Base-by-base conservation (phyloP, 2,329 filamentous ascomycete genomes). In the Pestalotiopsis sp. region DNA sequence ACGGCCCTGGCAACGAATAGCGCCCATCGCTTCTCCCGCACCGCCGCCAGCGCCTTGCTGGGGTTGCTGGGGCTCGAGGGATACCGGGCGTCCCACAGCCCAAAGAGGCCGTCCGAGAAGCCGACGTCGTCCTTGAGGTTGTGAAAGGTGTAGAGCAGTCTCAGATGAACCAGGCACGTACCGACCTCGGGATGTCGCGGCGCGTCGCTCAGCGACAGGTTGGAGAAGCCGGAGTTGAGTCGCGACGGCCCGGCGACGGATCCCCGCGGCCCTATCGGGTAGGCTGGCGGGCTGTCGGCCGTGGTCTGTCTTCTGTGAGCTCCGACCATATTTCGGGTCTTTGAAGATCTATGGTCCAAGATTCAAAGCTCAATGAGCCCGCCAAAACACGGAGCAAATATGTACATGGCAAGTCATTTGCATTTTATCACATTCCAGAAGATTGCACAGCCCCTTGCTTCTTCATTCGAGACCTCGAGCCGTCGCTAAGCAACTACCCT, bases 21-120 rank as follows among this genome's bases (percentile, higher is more conserved):
- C 3, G 62, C 62, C 62, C 62, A 64, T 11, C 62, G 38, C 41
- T 64, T 64, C 39, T 64, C 62, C 17, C 62, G 38, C 31, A 64
- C n/a, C 12, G 23, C 17, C 39, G 62, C 62, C 27, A 64, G 23
- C 11, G 62, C 62, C 27, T 64, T 45, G 41, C 25, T 52, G 20
- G 38, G 62, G 20, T 64, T 52, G 38, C 4, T 36, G 12, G 38
- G 62, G 9, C 38, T 64, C 17, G 62, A 13, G 7, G 62, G 62
- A 31, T 49, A 45, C 12, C 27, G 49, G 9, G 62, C 38, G 27
- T 64, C 62, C 62, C 62, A 64, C 9, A 64, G 62, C 38, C 62
- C 62, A 36, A 36, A 64, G 39, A 64, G 62, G 7, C 62, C 62
- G 41, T 56, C 41, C 12, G 38, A 27, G 11, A 45, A 52, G 23